Base-by-base conservation (phyloP, 202 grass and related monocot species). In the Thinopyrum obtusiflorum region DNA sequence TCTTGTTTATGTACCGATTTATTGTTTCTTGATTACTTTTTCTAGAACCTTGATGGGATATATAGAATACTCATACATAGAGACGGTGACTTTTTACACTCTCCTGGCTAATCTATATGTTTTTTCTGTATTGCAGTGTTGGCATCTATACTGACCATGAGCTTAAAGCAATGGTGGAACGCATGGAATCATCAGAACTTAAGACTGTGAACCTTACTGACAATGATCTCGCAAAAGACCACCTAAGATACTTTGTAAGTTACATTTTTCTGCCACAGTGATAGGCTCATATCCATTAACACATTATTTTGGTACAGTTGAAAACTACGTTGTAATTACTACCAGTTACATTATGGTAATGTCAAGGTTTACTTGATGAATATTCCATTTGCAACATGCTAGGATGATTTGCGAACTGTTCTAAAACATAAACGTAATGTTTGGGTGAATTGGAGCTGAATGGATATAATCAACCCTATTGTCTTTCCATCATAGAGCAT, bases 191-290 rank as follows among this genome's bases (percentile, higher is more conserved):
- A 66, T 85, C 85, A 9, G 81, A 98, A 73, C 83, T 98, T 13
- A 76, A 86, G 79, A 98, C 96, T 36, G 82, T 94, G 83, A 87
- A 98, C 83, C 96, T 98, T 88, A 98, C 90, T 83, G 73, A 91
- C 39, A 89, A 92, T 80, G 91, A 98, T 61, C 85, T 98, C 59
- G 96, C 85, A 18, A 98, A 98, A 60, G 93, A 93, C 32, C 96
- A 98, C 51, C 90, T 98, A 53, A 89, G 93, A 91, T 98, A 98
- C 76, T 98, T 98, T 83, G 96, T 98, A 94, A 80, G 93, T 89
- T 87, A 2, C 25, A 88, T 39, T 28, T 83, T 79, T 51, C 27
- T 63, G 18, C 57, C 11, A 23, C 9, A 33, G 25, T 61, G 62
- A 47, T 84, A 73, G 46, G 17, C 31, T 61, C 66, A 55, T 83